Base-by-base conservation (phyloP, 495 filamentous ascomycete genomes). In the Beverwykella pulmonaria region DNA sequence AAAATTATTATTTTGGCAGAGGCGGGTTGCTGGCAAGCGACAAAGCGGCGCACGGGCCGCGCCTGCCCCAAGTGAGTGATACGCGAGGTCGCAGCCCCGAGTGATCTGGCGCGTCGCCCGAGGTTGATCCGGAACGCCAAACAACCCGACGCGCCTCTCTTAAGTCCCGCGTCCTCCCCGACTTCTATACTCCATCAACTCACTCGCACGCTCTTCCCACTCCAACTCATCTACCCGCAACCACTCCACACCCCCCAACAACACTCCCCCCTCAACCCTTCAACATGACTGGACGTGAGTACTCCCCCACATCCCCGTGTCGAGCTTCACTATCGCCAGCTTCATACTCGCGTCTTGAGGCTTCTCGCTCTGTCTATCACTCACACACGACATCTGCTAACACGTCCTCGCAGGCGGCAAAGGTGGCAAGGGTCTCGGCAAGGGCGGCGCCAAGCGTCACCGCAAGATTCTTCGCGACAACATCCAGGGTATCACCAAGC, bases 401-500 rank as follows among this genome's bases (percentile, higher is more conserved):
- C 75, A 44, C 54, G 27, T 57, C 62, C 59, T 69, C 53, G 36
- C 69, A 79, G 77, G 77, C 75, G 78, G 78, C 68, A 79, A 79
- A 79, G 79, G 79, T 77, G 79, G 79, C 70, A 81, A 81, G 72
- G 79, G 79, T 54, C 78, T 81, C 57, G 79, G 79, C 63, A 81
- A 81, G 74, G 79, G 79, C 74, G 87, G 87, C 71, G 87, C 87
- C 75, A 90, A 90, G 86, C 87, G 87, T 81, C 79, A 81, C 71
- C 70, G 79, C 29, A 81, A 81, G 78, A 81, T 81, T 70, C 69
- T 81, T 63, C 77, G 79, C 65, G 79, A 81, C 78, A 81, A 81
- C 79, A 87, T 90, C 79, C 87, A 87, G 84, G 94, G 94, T 86
- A 99, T 99, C 82, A 99, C 94, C 80, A 99, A 99, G 92, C 94